phyloP scores from a whole-genome alignment of 2,329 filamentous ascomycete species.

The Nemania bipapillata region DNA sequence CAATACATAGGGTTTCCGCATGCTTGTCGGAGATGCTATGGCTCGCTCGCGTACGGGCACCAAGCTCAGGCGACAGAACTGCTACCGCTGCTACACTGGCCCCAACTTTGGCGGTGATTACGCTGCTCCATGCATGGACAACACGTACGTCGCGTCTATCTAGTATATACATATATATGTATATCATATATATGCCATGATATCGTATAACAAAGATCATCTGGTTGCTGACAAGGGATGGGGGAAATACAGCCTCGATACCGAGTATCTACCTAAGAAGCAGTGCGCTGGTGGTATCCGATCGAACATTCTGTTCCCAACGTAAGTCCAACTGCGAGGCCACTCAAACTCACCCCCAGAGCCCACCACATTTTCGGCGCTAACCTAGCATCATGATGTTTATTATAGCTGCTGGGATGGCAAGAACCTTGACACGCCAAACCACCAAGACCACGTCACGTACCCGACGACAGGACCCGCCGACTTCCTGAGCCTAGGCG shows the following conservation, averaged over 20 bases:
- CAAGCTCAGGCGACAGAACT: constrained; percentile 53
- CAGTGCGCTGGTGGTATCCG: constrained; percentile 59
- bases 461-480: constrained; percentile 60
- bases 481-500: constrained; percentile 54
- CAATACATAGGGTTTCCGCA: constrained; percentile 58
- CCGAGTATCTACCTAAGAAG: constrained; percentile 53
- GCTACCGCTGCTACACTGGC: constrained; percentile 60
- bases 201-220: background rate
- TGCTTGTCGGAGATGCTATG: constrained; percentile 59
- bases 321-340: constrained; percentile 63
- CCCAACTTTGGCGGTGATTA: constrained; percentile 59
- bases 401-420: constrained; percentile 65
- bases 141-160: constrained; percentile 46
- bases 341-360: background rate
- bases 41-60: constrained; percentile 50
- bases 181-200: too few relatives aligned
- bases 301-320: constrained; percentile 60
- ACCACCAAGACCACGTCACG: constrained; percentile 63
- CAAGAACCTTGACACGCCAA: constrained; percentile 58
- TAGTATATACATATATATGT: too few relatives aligned
- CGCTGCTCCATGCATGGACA: constrained; percentile 58
- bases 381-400: constrained; percentile 50
- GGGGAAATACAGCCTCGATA: constrained; percentile 51
- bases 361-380: background rate
- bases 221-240: constrained; percentile 41